Evolutionary conservation across 1,284 basidiomycete genomes (phyloP).

Genomic region (Coniferiporia sulphurascens): DNA sequence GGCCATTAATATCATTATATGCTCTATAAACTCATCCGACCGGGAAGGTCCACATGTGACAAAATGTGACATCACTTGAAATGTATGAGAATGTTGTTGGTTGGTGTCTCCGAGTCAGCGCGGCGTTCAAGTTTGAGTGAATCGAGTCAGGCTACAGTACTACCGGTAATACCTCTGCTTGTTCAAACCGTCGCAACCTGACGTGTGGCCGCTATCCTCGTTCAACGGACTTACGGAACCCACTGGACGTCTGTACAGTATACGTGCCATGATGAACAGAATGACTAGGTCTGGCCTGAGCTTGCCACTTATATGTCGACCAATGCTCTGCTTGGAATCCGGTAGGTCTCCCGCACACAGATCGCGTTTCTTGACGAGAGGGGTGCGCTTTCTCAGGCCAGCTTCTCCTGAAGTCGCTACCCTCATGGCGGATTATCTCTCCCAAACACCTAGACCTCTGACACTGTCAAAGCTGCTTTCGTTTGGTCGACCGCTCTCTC

Average conservation of each 20-base stretch:
- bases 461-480: slow-evolving; percentile 68
- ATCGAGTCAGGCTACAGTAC: no score
- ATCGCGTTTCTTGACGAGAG: background rate
- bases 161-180: no score
- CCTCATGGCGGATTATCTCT: slow-evolving; percentile 49
- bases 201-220: background rate
- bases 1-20: background rate
- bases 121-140: no score
- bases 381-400: slow-evolving; percentile 24
- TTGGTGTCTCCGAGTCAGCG: no score
- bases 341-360: background rate
- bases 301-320: no score
- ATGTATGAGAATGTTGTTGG: no score
- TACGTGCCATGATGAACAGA: background rate
- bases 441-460: slow-evolving; percentile 54
- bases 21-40: background rate
- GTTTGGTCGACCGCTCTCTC: slow-evolving; percentile 64
- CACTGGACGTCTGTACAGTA: background rate
- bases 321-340: background rate
- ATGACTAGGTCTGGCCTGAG: background rate
- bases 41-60: no score
- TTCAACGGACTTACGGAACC: background rate
- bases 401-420: slow-evolving; percentile 40
- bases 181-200: no score
- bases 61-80: no score